Percentiles rank a stretch among this genome's conserved stretches.
These are phyloP conservation scores for Lathyrus sativus DNA, from an alignment of 306 rosid species.

Conservation along the genomic window DNA sequence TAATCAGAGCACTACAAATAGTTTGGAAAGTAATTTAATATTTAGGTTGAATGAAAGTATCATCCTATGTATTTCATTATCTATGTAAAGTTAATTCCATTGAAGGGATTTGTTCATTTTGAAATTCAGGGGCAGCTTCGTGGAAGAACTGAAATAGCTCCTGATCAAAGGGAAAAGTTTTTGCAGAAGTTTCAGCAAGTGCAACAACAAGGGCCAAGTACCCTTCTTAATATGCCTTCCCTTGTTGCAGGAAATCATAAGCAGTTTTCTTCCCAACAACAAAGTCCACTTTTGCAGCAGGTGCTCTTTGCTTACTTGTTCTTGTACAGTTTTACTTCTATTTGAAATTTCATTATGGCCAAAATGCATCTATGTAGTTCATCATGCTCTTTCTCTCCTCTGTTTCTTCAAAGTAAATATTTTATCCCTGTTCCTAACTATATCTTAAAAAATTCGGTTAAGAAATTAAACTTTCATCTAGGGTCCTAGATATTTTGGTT, in stretches of 20 bases:
- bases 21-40: slow-evolving; percentile 25
- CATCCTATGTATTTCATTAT: slow-evolving; percentile 2
- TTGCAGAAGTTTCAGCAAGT: slow-evolving; percentile 93
- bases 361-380: not conserved
- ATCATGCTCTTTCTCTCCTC: slow-evolving; percentile 5
- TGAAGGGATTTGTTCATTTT: slow-evolving; percentile 36
- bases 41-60: slow-evolving; percentile 32
- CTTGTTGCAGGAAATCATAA: slow-evolving; percentile 80
- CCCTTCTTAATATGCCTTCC: slow-evolving; percentile 77
- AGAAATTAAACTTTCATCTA: not conserved
- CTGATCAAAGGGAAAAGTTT: slow-evolving; percentile 95
- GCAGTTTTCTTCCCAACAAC: slow-evolving; percentile 85
- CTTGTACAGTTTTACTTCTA: slow-evolving; percentile 8
- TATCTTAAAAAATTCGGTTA: not conserved
- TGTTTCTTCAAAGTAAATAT: slow-evolving; percentile 4
- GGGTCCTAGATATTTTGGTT: slow-evolving; percentile 11
- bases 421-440: slow-evolving; percentile 8
- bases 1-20: slow-evolving; percentile 8
- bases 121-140: slow-evolving; percentile 72
- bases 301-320: slow-evolving; percentile 39
- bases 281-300: slow-evolving; percentile 87
- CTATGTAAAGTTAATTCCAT: slow-evolving; percentile 24
- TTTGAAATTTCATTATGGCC: slow-evolving; percentile 21
- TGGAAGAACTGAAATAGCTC: slow-evolving; percentile 93
- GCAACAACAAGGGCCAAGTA: slow-evolving; percentile 87